Evolutionary conservation across 75 land plant genomes (phyloP).

Genomic region (Adiantum capillusveneris): DNA sequence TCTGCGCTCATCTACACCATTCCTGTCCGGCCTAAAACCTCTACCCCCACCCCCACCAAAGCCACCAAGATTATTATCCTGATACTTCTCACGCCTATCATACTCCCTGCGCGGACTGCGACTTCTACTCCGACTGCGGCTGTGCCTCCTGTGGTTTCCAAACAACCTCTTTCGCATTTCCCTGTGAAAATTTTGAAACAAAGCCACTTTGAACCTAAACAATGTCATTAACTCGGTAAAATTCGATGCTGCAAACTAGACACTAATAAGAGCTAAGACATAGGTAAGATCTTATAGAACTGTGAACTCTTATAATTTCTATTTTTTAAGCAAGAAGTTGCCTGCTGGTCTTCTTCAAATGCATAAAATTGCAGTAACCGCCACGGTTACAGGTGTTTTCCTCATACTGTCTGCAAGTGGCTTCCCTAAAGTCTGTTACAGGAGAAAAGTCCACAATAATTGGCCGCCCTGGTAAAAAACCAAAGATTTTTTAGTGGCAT

Average conservation of each 20-base stretch:
- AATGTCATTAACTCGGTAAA: too few relatives aligned
- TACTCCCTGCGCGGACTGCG: slow-evolving; percentile 29
- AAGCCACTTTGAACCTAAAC: too few relatives aligned
- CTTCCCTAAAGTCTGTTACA: slow-evolving; percentile 51
- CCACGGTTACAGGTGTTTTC: slow-evolving; percentile 57
- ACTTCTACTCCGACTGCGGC: slow-evolving; percentile 40
- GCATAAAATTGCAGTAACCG: slow-evolving; percentile 55
- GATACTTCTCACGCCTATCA: slow-evolving; percentile 20
- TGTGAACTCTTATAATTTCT: too few relatives aligned
- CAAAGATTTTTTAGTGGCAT: neutral
- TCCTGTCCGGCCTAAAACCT: neutral
- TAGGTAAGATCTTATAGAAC: neutral
- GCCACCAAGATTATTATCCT: slow-evolving; percentile 15
- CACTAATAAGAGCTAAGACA: neutral
- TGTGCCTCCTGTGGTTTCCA: slow-evolving; percentile 39
- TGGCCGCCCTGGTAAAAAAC: slow-evolving; percentile 31
- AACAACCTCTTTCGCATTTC: slow-evolving; percentile 58
- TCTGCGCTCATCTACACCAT: slow-evolving; percentile 25
- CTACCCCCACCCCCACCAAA: slow-evolving; percentile 1
- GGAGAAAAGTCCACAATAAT: slow-evolving; percentile 50
- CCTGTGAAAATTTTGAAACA: slow-evolving; percentile 6
- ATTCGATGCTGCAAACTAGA: too few relatives aligned
- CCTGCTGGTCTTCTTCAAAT: slow-evolving; percentile 44
- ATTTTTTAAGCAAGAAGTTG: too few relatives aligned
- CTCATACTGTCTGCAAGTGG: slow-evolving; percentile 51